A percentile compares a stretch with the other conserved stretches of the same genome.
These are phyloP conservation scores for Manihot esculenta DNA, from an alignment of 441 rosid species.

Conservation along the genomic window DNA sequence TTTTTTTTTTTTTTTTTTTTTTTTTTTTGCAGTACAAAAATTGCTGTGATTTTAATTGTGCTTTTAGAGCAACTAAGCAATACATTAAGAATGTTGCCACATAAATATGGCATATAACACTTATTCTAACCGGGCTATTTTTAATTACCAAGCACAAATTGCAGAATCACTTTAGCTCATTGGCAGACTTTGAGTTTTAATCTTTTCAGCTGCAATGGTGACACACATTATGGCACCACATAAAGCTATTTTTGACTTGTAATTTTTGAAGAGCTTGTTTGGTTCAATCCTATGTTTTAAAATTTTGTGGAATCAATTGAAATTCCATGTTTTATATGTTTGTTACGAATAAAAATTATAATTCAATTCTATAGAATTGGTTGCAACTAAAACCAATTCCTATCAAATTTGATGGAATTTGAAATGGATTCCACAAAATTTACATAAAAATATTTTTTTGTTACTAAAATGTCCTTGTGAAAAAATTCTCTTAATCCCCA, in stretches of 20 bases:
- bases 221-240: neutral
- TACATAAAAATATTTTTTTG: too few species aligned
- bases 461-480: too few species aligned
- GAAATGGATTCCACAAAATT: too few species aligned
- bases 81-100: neutral
- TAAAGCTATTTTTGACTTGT: constrained; percentile 6
- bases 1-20: neutral
- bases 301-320: too few species aligned
- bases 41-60: neutral
- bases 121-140: neutral
- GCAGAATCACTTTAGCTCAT: neutral
- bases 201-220: neutral
- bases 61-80: neutral
- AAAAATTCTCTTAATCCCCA: too few species aligned
- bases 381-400: too few species aligned
- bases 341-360: too few species aligned
- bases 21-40: neutral
- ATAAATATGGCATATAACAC: neutral
- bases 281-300: too few species aligned
- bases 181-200: neutral
- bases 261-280: neutral
- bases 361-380: too few species aligned
- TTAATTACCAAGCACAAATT: neutral
- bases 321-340: too few species aligned
- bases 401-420: too few species aligned